A percentile compares a stretch with the other conserved stretches of the same genome.
These are phyloP conservation scores for Lentithecium fluviatile DNA, from an alignment of 495 filamentous ascomycete species.

Conservation along the genomic window DNA sequence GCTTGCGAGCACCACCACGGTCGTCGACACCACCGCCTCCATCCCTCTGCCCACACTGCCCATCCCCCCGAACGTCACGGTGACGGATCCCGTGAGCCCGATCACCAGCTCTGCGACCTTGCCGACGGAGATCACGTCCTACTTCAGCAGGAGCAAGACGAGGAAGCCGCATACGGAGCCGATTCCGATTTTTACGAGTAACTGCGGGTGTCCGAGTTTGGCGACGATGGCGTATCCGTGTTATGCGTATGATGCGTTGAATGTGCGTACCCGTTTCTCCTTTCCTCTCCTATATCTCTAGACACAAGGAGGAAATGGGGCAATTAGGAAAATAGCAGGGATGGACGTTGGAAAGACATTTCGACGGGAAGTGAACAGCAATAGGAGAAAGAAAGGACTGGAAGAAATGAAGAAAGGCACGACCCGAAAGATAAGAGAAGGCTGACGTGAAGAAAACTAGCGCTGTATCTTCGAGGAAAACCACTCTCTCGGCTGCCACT, in stretches of 20 bases:
- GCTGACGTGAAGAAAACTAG: conserved; percentile 11
- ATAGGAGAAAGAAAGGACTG: too few species aligned
- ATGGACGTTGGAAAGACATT: too few species aligned
- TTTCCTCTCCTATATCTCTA: too few species aligned
- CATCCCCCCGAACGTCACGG: background rate
- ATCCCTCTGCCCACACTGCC: conserved; percentile 4
- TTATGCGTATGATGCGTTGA: conserved; percentile 18
- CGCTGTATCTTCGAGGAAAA: conserved; percentile 23
- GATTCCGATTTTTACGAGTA: conserved; percentile 16
- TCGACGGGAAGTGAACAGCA: background rate
- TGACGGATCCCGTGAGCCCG: background rate
- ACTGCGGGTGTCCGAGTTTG: conserved; percentile 22
- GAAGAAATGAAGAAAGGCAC: background rate
- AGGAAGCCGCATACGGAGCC: conserved; percentile 22
- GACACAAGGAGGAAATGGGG: too few species aligned
- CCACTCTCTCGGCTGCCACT: conserved; percentile 21
- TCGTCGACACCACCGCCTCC: background rate
- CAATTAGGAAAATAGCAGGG: too few species aligned
- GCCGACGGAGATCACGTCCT: background rate
- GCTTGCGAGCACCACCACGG: background rate
- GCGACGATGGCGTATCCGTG: conserved; percentile 22
- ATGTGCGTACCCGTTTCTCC: conserved; percentile 15
- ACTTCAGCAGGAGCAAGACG: conserved; percentile 3
- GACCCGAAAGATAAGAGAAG: conserved; percentile 1
- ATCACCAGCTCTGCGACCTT: background rate